Evolutionary conservation across 768 basidiomycete genomes (phyloP), one percentile per base, ranked within the genome.

Genomic region (Amanita rubescens): DNA sequence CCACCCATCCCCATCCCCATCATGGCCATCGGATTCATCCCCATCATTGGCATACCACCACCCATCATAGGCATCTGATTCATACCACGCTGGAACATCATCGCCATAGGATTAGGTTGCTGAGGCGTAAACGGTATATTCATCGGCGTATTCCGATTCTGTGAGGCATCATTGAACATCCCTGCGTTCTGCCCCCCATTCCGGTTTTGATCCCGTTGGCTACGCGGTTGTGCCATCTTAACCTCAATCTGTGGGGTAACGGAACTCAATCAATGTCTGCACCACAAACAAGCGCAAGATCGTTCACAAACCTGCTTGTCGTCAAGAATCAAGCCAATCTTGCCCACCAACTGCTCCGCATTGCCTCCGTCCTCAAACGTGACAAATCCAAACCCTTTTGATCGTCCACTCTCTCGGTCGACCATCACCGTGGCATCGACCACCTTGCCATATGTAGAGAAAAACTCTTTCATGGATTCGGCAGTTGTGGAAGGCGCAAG

Each of bases 351-450:
- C 55, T 80, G 78, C 22, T 87, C 84, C 6, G 84, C 76, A 54
- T 77, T 79, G 35, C 76, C 77, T 49, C 71, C 74, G 57, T 86
- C 82, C 57, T 82, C 80, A 63, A 89, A 92, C 0, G 89, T 92
- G 42, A 91, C 84, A 57, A 92, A 92, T 0, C 88, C 90, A 59
- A 92, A 92, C 1, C 90, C 90, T 66, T 91, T 89, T 30, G 82
- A 85, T 22, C 86, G 73, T 4, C 77, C 78, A 10, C 84, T 80
- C 52, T 90, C 86, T 48, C 85, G 76, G 64, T 92, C 90, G 54
- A 88, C 75, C 90, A 92, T 92, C 49, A 92, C 86, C 3, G 87
- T 90, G 2, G 88, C 80, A 61, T 92, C 90, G 47, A 89, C 80
- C 50, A 92, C 85, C 53, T 79, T 80, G n/a, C 90, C 90, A 60